Percentiles rank a stretch among this genome's conserved stretches.
These are phyloP conservation scores for Blastocystis sp. DNA, from an alignment of 352 stramenopile species.

Conservation along the genomic window DNA sequence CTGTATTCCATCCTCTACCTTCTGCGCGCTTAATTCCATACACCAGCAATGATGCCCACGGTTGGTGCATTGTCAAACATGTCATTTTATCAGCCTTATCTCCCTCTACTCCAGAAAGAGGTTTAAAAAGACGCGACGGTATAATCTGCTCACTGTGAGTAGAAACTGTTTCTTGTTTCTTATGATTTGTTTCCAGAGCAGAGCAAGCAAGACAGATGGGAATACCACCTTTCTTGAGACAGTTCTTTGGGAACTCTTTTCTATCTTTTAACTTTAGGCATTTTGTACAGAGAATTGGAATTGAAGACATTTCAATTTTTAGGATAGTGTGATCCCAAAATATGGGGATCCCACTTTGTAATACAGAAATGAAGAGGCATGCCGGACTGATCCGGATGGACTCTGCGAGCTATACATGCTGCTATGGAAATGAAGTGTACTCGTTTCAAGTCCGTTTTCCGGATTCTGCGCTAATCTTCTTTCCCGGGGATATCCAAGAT, in stretches of 20 bases:
- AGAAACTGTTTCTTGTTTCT: background rate
- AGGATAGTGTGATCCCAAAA: background rate
- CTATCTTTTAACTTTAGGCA: background rate
- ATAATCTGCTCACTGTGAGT: background rate
- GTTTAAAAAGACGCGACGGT: background rate
- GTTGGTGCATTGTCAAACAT: constrained; percentile 43
- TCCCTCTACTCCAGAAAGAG: constrained; percentile 4
- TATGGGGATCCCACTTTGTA: background rate
- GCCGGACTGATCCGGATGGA: constrained; percentile 52
- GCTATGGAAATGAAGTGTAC: constrained; percentile 47
- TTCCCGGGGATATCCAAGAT: constrained; percentile 46
- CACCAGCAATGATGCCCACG: constrained; percentile 32
- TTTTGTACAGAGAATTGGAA: background rate
- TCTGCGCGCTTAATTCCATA: constrained; percentile 35
- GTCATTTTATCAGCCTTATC: constrained; percentile 39
- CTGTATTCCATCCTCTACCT: constrained; percentile 27
- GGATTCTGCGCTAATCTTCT: constrained; percentile 35
- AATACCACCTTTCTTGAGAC: background rate
- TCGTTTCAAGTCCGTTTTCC: constrained; percentile 29
- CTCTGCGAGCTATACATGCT: constrained; percentile 43
- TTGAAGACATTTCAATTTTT: background rate
- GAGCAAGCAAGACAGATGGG: background rate
- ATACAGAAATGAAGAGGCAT: background rate
- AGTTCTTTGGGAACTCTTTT: background rate
- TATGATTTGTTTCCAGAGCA: background rate